Base-by-base conservation (phyloP, 352 stramenopile genomes). In the Globisporangium canariense region DNA sequence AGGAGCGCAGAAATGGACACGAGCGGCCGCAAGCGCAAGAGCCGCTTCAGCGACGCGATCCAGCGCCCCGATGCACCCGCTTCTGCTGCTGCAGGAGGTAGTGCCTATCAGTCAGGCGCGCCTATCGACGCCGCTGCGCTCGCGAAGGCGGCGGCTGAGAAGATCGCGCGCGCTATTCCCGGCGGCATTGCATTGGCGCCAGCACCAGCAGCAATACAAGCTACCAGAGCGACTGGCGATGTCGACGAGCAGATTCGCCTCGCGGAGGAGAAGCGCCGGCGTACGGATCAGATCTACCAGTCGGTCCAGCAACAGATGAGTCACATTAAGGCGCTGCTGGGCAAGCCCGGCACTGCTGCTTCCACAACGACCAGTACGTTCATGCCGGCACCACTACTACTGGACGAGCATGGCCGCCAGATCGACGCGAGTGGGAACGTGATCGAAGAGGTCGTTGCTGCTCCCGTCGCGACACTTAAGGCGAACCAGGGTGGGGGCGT, bases 261-360 rank as follows among this genome's bases (percentile, higher is more conserved):
- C 10, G 73, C 81, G 10, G 62, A 86, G 43, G 83, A 91, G 69
- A 88, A 90, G 63, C 67, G 69, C 6, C 67, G 68, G 14, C 75
- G 84, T n/a, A 89, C 79, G 22, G 80, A 93, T 18, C 81, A 90
- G 63, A 90, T 95, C 65, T 79, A 79, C 62, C 88, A 90, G 79
- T 93, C 84, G n/a, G 86, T 91, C 40, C 84, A 92, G 69, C 78
- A 86, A 60, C 84, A 95, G 56, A 92, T 95, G 78, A 84, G 73
- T 50, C 78, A 91, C 62, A 86, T 95, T 46, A 80, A 89, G 62
- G 73, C 71, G 50, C 64, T 93, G 47, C 67, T 90, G 51, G 66
- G 75, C 25, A 88, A 87, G 57, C 78, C 82, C 14, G 73, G 72
- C 7, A 3, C 41, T 52, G 30, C 51, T 49, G 45, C 45, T n/a